phyloP scores from a whole-genome alignment of 768 basidiomycete genomes.

The Serendipita sp. region DNA sequence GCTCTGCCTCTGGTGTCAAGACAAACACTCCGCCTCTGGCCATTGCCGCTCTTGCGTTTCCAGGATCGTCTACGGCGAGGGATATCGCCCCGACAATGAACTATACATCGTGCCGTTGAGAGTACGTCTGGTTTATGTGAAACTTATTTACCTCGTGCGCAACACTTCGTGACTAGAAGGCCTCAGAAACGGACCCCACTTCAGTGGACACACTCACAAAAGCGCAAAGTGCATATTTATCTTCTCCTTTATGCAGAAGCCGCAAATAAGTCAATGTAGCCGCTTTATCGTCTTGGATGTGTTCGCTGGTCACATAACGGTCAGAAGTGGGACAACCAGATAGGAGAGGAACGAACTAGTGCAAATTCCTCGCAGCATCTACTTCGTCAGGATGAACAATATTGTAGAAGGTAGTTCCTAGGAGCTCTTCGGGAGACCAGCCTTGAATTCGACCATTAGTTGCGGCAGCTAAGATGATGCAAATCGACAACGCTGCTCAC shows the following conservation, averaged over 20 bases:
- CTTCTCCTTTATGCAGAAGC: slow-evolving; percentile 60
- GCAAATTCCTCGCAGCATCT: slow-evolving; percentile 43
- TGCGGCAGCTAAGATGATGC: slow-evolving; percentile 25
- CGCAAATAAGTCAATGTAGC: slow-evolving; percentile 65
- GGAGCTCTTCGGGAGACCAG: slow-evolving; percentile 31
- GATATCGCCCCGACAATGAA: slow-evolving; percentile 61
- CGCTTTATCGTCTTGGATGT: slow-evolving; percentile 63
- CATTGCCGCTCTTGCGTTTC: slow-evolving; percentile 67
- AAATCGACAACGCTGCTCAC: slow-evolving; percentile 18
- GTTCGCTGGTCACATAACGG: slow-evolving; percentile 31
- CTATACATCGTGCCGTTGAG: neutral
- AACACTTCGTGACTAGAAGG: slow-evolving; percentile 39
- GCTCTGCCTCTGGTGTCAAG: neutral
- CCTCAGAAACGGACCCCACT: slow-evolving; percentile 5
- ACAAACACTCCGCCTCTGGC: slow-evolving; percentile 12
- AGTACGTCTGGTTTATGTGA: neutral
- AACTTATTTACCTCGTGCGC: slow-evolving; percentile 36
- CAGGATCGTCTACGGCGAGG: slow-evolving; percentile 64
- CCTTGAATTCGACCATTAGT: slow-evolving; percentile 36
- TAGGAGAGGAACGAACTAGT: slow-evolving; percentile 36
- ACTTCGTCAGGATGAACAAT: slow-evolving; percentile 74
- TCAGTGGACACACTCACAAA: slow-evolving; percentile 33
- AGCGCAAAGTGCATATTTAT: slow-evolving; percentile 58
- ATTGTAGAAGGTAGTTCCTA: slow-evolving; percentile 50
- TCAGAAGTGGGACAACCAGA: neutral